phyloP scores from a whole-genome alignment of 345 rosid species.

The Gossypium mustelinum region DNA sequence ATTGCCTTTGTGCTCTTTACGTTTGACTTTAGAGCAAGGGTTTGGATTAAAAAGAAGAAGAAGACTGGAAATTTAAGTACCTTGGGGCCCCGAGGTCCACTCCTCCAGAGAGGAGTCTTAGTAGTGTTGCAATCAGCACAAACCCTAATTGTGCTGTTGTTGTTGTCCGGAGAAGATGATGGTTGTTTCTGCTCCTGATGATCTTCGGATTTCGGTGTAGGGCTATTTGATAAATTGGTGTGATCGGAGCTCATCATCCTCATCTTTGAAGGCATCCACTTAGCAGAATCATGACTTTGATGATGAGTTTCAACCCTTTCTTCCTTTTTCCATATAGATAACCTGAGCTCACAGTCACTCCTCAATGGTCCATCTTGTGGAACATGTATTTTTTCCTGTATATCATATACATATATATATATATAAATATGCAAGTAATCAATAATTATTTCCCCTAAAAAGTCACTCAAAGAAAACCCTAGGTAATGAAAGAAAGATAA shows the following conservation, averaged over 20 bases:
- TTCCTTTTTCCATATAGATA: constrained; percentile 32
- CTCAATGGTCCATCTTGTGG: constrained; percentile 30
- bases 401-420: neutral
- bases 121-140: constrained; percentile 92
- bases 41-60: neutral
- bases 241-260: constrained; percentile 48
- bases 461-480: neutral
- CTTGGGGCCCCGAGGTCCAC: constrained; percentile 95
- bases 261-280: constrained; percentile 90
- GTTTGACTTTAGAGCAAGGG: neutral
- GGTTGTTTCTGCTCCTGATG: constrained; percentile 27
- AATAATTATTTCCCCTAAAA: neutral
- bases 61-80: constrained; percentile 29
- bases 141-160: constrained; percentile 48
- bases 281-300: constrained; percentile 35
- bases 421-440: neutral
- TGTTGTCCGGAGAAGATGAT: constrained; percentile 28
- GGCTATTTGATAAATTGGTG: constrained; percentile 5
- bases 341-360: constrained; percentile 22
- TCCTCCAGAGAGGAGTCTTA: constrained; percentile 96
- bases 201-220: constrained; percentile 26
- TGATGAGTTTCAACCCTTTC: constrained; percentile 13
- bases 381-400: constrained; percentile 29
- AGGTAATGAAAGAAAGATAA: constrained; percentile 1
- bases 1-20: neutral